Percentiles rank a stretch among this genome's conserved stretches.
Evolutionary conservation across 225 moss, liverwort and hornwort species (phyloP).

Genomic region (Antitrichia curtipendula): DNA sequence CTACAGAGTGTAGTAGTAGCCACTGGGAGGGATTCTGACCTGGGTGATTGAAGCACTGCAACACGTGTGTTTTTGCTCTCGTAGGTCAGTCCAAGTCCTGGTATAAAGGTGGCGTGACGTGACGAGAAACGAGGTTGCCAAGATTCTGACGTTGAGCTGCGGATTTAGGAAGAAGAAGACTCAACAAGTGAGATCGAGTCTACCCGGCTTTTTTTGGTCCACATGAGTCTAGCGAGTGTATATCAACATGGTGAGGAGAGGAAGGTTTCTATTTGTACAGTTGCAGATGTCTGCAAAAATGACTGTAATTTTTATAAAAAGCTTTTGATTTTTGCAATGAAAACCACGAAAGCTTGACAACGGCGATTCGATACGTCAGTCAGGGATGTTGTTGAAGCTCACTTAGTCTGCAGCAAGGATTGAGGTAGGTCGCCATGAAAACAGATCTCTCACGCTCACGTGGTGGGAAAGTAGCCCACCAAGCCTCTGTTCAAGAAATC

Average conservation of each 20-base stretch:
- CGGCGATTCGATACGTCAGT: background rate
- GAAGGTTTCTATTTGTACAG: background rate
- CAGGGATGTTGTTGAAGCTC: too few relatives aligned
- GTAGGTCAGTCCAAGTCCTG: background rate
- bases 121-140: background rate
- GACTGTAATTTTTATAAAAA: background rate
- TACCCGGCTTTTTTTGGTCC: background rate
- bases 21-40: background rate
- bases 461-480: background rate
- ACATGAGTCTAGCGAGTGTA: background rate
- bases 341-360: background rate
- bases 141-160: background rate
- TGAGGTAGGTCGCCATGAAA: background rate
- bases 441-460: background rate
- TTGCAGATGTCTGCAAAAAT: background rate
- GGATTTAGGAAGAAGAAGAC: background rate
- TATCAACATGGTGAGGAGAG: background rate
- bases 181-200: background rate
- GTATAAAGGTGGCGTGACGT: background rate
- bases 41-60: background rate
- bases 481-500: background rate
- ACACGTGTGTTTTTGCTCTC: background rate
- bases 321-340: background rate
- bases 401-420: background rate
- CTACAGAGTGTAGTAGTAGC: slow-evolving; percentile 37